Conservation (phyloP, 139 green algal genomes). For the Zygnema circumcarinatum region DNA sequence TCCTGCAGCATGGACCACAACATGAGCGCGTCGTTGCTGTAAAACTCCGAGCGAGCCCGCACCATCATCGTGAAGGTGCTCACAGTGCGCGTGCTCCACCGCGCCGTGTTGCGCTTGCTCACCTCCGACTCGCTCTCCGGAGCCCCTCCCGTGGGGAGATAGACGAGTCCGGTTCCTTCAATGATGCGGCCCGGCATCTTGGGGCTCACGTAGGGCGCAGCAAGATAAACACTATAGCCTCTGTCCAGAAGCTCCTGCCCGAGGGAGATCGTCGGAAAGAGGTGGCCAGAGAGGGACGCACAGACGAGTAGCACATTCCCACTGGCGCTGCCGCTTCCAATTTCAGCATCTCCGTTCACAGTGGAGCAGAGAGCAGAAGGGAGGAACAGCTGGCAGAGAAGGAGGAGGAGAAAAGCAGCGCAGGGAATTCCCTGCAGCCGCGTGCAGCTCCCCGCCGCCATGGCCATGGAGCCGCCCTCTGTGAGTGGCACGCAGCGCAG, state of each 20-base stretch:
- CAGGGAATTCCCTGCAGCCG: too few species aligned
- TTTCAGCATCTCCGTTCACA: not conserved
- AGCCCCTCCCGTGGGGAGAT: not conserved
- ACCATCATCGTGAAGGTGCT: not conserved
- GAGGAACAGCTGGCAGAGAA: not conserved
- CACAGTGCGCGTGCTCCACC: not conserved
- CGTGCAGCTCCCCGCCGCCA: too few species aligned
- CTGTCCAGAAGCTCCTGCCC: not conserved
- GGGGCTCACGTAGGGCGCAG: not conserved
- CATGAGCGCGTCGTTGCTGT: not conserved
- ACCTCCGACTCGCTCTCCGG: not conserved
- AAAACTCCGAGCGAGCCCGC: not conserved
- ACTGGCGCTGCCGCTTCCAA: not conserved
- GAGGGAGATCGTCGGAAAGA: not conserved
- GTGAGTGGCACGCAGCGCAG: too few species aligned
- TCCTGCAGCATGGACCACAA: not conserved
- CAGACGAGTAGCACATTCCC: not conserved
- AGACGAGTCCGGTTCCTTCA: not conserved
- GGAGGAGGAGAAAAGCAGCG: too few species aligned
- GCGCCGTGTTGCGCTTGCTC: not conserved
- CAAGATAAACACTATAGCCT: slow-evolving; percentile 3
- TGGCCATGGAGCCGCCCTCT: too few species aligned
- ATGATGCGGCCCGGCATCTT: slow-evolving; percentile 7
- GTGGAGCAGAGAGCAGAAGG: not conserved
- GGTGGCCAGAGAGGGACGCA: slow-evolving; percentile 1